Evolutionary conservation across 768 basidiomycete genomes (phyloP).

Genomic region (Macrocybe gigantea): DNA sequence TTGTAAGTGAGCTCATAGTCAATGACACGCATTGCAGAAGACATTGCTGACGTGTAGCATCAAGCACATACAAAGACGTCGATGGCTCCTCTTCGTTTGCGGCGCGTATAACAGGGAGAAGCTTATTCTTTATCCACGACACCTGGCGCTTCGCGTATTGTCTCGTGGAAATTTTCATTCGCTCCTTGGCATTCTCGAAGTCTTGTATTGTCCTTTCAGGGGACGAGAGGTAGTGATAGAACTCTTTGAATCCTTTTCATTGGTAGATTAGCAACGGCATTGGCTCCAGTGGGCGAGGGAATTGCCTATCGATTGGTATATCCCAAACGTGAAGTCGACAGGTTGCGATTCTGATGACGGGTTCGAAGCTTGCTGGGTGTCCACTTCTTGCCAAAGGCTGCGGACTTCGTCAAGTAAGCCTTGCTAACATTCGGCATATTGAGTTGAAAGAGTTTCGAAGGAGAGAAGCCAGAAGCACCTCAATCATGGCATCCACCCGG

Average conservation of each 20-base stretch:
- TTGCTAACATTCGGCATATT: conserved; percentile 34
- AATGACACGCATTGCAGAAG: background rate
- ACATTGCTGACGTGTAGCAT: conserved; percentile 53
- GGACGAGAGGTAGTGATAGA: conserved; percentile 57
- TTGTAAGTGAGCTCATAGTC: conserved; percentile 24
- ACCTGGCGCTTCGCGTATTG: conserved; percentile 92
- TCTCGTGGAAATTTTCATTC: conserved; percentile 82
- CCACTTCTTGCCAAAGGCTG: conserved; percentile 35
- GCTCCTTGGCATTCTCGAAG: conserved; percentile 56
- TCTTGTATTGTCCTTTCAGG: conserved; percentile 29
- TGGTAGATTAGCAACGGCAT: background rate
- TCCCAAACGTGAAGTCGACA: conserved; percentile 71
- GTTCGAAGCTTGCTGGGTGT: conserved; percentile 1
- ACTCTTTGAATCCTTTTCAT: conserved; percentile 87
- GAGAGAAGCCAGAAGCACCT: conserved; percentile 37
- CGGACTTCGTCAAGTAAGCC: conserved; percentile 80
- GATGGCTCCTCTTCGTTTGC: conserved; percentile 32
- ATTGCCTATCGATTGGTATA: conserved; percentile 91
- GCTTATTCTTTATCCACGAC: conserved; percentile 87
- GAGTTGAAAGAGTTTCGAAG: background rate
- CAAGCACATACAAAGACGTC: conserved; percentile 47
- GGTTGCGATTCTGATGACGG: background rate
- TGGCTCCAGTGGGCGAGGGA: background rate
- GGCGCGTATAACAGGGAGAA: conserved; percentile 64
- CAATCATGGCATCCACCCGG: conserved; percentile 87